Evolutionary conservation across 108 stramenopile species (phyloP).

Genomic region (Stephanodiscus triporus): DNA sequence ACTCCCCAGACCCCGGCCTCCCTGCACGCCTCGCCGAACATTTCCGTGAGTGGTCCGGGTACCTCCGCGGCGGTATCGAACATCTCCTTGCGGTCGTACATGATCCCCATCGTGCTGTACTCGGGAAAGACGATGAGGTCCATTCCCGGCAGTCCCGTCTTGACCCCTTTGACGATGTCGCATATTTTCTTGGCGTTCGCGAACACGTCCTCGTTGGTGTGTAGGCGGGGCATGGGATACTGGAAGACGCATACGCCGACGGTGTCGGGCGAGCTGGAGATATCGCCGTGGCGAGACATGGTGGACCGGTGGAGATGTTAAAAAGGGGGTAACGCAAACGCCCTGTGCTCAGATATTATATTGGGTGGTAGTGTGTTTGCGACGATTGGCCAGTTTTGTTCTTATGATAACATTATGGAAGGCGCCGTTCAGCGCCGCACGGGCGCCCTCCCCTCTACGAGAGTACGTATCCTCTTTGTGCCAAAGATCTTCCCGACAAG

Average conservation of each 20-base stretch:
- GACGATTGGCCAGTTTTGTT: too few relatives aligned
- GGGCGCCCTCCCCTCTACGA: too few relatives aligned
- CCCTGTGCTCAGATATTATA: too few relatives aligned
- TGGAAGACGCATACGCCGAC: slow-evolving; percentile 85
- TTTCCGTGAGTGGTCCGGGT: slow-evolving; percentile 71
- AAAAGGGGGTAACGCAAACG: too few relatives aligned
- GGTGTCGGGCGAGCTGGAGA: slow-evolving; percentile 68
- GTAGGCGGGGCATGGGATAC: slow-evolving; percentile 82
- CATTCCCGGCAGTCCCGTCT: slow-evolving; percentile 80
- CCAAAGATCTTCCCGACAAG: too few relatives aligned
- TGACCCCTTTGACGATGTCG: slow-evolving; percentile 77
- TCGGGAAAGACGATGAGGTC: slow-evolving; percentile 85
- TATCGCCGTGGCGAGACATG: slow-evolving; percentile 84
- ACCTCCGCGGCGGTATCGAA: slow-evolving; percentile 79
- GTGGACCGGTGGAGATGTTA: background rate
- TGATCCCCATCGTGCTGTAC: slow-evolving; percentile 84
- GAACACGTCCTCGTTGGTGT: slow-evolving; percentile 75
- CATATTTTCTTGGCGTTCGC: slow-evolving; percentile 76
- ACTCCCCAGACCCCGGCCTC: slow-evolving; percentile 82
- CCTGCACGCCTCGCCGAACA: slow-evolving; percentile 64
- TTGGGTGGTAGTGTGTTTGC: too few relatives aligned
- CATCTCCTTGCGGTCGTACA: slow-evolving; percentile 87
- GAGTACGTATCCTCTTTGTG: too few relatives aligned
- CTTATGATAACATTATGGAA: too few relatives aligned
- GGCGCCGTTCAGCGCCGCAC: too few relatives aligned